A percentile compares a stretch with the other conserved stretches of the same genome.
These are phyloP conservation scores for Sclerotinia minor DNA, from an alignment of 2,329 filamentous ascomycete species.

Conservation along the genomic window DNA sequence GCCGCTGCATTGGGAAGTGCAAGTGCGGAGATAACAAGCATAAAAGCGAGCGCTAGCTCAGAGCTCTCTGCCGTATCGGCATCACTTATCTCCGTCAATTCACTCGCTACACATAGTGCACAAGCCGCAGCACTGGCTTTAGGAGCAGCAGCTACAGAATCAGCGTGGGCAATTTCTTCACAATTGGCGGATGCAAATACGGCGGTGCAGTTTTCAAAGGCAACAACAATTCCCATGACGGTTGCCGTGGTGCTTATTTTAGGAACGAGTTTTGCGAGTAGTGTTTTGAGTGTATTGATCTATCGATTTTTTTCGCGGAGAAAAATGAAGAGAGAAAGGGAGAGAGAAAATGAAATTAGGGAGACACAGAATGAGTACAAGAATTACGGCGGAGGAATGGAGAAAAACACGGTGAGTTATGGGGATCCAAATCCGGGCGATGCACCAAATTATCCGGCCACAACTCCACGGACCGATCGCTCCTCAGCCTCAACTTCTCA, in stretches of 20 bases:
- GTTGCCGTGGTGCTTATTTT: slow-evolving; percentile 18
- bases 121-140: slow-evolving; percentile 10
- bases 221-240: background rate
- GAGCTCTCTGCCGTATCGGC: background rate
- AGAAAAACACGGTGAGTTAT: background rate
- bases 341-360: background rate
- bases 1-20: background rate
- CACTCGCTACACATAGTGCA: background rate
- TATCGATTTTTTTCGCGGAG: slow-evolving; percentile 7
- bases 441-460: background rate
- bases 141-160: slow-evolving; percentile 1
- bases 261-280: background rate
- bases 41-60: background rate
- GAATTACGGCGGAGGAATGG: background rate
- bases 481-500: background rate
- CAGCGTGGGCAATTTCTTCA: background rate
- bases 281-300: slow-evolving; percentile 7
- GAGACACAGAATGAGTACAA: background rate
- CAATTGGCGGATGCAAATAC: background rate
- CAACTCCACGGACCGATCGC: background rate
- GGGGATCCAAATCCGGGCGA: background rate
- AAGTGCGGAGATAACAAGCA: background rate
- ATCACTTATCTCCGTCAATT: background rate
- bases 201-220: background rate
- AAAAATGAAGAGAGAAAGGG: background rate